Conservation (phyloP, 2,329 filamentous ascomycete genomes). For the Dactylellina sp. region DNA sequence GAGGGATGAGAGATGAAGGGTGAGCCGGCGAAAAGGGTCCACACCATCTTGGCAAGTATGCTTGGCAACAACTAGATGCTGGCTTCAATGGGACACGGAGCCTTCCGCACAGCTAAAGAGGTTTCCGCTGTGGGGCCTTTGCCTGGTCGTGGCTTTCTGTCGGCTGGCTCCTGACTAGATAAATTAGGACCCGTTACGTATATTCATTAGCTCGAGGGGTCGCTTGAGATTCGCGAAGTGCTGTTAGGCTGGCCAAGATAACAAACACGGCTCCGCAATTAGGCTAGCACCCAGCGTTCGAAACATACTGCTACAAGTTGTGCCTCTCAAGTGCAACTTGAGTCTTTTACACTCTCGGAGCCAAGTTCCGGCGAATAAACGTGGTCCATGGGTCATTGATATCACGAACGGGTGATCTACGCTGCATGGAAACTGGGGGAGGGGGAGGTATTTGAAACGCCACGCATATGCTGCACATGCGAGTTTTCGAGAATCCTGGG, state of each 20-base stretch:
- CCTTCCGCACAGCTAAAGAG: slow-evolving; percentile 23
- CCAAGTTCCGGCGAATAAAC: slow-evolving; percentile 18
- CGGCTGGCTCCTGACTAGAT: not conserved
- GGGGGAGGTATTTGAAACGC: slow-evolving; percentile 30
- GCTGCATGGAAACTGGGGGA: slow-evolving; percentile 31
- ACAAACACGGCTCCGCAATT: not conserved
- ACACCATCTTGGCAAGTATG: slow-evolving; percentile 45
- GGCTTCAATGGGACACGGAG: slow-evolving; percentile 12
- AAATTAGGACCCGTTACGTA: too few species aligned
- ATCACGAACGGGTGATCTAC: slow-evolving; percentile 56
- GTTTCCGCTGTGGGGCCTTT: slow-evolving; percentile 27
- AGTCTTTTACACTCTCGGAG: not conserved
- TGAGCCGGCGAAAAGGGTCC: not conserved
- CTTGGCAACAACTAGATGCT: slow-evolving; percentile 49
- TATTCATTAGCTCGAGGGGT: not conserved
- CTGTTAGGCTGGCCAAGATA: slow-evolving; percentile 20
- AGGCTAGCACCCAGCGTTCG: slow-evolving; percentile 17
- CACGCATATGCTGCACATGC: slow-evolving; percentile 30
- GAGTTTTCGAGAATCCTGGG: too few species aligned
- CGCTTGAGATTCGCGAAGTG: slow-evolving; percentile 28
- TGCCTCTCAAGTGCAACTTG: not conserved
- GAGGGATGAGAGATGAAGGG: too few species aligned
- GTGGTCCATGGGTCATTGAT: slow-evolving; percentile 23
- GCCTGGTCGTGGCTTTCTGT: not conserved
- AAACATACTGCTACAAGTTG: too few species aligned